Conservation (phyloP, 2,329 filamentous ascomycete genomes). For the Hymenoscyphus albidus region DNA sequence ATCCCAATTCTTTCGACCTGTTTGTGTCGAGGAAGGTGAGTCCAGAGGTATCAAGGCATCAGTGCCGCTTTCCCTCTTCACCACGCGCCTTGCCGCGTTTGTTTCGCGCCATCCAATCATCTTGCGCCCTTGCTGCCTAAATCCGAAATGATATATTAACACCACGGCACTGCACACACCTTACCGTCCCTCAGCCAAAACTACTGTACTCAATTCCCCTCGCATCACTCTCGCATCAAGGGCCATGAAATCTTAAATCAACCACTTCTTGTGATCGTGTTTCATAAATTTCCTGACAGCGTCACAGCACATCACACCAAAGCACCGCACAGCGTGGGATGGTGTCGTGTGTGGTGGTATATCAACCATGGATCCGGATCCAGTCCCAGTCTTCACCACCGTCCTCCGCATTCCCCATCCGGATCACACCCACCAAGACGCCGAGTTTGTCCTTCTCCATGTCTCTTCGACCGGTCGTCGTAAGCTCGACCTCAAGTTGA, state of each 20-base stretch:
- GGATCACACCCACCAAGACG: slow-evolving; percentile 47
- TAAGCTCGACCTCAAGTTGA: slow-evolving; percentile 61
- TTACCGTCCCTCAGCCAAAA: no score
- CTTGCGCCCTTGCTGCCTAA: background rate
- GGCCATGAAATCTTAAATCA: background rate
- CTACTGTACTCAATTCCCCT: no score
- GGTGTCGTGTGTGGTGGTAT: background rate
- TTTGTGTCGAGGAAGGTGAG: no score
- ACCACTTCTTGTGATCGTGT: background rate
- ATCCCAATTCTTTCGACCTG: no score
- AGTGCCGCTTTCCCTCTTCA: background rate
- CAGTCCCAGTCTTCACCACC: slow-evolving; percentile 7
- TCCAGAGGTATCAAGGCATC: background rate
- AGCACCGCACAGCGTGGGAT: no score
- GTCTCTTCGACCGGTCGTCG: slow-evolving; percentile 47
- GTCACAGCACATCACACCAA: background rate
- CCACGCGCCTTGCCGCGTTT: background rate
- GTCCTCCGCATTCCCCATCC: slow-evolving; percentile 58
- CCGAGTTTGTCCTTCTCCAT: slow-evolving; percentile 57
- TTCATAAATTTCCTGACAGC: background rate
- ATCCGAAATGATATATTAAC: background rate
- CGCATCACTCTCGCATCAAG: no score
- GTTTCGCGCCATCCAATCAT: background rate
- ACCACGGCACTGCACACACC: background rate
- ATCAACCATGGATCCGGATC: slow-evolving; percentile 19